phyloP scores from a whole-genome alignment of 176 grass and related monocot genomes.

The Neostapfia colusana region DNA sequence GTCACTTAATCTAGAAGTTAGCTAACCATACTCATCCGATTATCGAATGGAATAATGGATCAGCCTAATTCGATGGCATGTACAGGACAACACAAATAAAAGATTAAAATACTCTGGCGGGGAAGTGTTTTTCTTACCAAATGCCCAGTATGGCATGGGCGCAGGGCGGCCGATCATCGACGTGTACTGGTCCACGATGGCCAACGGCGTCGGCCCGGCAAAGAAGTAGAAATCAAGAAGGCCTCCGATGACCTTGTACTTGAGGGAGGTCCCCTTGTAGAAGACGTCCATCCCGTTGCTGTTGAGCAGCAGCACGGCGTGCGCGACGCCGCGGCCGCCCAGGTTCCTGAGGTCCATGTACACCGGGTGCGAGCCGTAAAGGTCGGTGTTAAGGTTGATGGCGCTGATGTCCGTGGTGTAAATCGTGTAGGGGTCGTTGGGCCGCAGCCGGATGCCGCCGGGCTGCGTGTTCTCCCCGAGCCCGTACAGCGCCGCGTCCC shows the following conservation, averaged over 20 bases:
- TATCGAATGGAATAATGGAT: not conserved
- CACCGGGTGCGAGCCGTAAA: constrained; percentile 91
- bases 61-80: not conserved
- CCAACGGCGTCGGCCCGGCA: constrained; percentile 64
- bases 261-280: constrained; percentile 69
- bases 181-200: constrained; percentile 87
- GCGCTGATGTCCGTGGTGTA: constrained; percentile 82
- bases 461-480: constrained; percentile 95
- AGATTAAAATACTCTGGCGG: not conserved
- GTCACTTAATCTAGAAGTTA: constrained; percentile 4
- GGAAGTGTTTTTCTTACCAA: constrained; percentile 49
- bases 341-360: constrained; percentile 76
- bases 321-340: constrained; percentile 54
- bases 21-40: not conserved
- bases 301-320: constrained; percentile 89
- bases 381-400: constrained; percentile 85
- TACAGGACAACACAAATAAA: constrained; percentile 15
- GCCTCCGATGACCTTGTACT: constrained; percentile 90
- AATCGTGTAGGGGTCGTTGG: constrained; percentile 86
- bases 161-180: constrained; percentile 73
- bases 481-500: constrained; percentile 68
- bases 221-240: constrained; percentile 95
- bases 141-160: constrained; percentile 88
- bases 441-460: constrained; percentile 61
- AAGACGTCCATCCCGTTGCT: constrained; percentile 94